Base-by-base conservation (phyloP, 2,329 filamentous ascomycete species). In the Colletotrichum lentis region DNA sequence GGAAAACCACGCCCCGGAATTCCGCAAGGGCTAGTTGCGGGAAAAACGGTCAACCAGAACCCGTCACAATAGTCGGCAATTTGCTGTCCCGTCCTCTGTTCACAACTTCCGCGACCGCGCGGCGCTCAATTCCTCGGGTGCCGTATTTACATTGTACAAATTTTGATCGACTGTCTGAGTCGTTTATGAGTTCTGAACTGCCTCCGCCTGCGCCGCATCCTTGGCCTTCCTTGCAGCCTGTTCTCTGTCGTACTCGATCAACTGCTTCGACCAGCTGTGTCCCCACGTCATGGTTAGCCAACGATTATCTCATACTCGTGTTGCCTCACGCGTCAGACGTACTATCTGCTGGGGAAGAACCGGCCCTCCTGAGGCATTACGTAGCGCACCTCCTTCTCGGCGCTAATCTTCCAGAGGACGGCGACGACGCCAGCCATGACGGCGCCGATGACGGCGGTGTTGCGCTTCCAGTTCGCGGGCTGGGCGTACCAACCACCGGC, bases 401-500 rank as follows among this genome's bases (percentile, higher is more conserved):
- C 91, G 77, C 91, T 94, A 74, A 91, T 80, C 75, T 85, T 91
- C 86, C 89, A 95, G 70, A 85, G 86, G 74, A 91, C 80, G 57
- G 86, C 90, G 67, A 86, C 84, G 72, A 96, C 85, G 71, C 91
- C 90, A 72, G 90, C 72, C 59, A 96, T 83, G 64, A 91, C 86
- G 55, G 83, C 86, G 69, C 87, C 87, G 77, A 94, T 89, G 73
- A 96, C 84, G 63, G 90, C 85, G 5, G 96, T 99, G 85, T 99
- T 99, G 76, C 84, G 83, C 80, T 91, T 96, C 96, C 96, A 99
- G 86, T 99, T 99, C 73, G 87, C 85, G 62, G 96, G 96, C 80
- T 97, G 95, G 62, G 91, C 84, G 82, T 99, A 99, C 96, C 96
- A 99, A 82, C 96, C 96, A 86, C 96, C 96, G 72, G 95, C 86